Base-by-base conservation (phyloP, 306 rosid genomes). In the Lablab purpureus region DNA sequence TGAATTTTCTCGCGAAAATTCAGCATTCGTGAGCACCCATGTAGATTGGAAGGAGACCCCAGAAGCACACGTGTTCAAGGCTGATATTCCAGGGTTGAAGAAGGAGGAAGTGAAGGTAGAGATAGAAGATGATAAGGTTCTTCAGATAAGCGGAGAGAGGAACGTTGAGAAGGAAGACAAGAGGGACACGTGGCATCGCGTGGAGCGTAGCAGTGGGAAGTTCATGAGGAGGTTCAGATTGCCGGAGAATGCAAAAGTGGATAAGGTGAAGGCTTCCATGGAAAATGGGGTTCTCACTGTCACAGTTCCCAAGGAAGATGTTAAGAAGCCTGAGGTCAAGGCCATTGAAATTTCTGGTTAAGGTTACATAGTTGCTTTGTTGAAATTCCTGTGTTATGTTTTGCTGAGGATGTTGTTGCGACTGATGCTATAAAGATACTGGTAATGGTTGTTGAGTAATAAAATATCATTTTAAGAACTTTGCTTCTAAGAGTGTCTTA, bases 241-340 rank as follows among this genome's bases (percentile, higher is more conserved):
- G 27, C 87, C 87, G 0, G 85, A 80, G 34, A 84, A 85, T 72
- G 85, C 83, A 0, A 85, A 77, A 18, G 11, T 81, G 12, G 71
- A 81, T 12, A 15, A 76, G 27, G 80, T 85, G 13, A 81, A 77
- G 32, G 88, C 88, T 56, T 21, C 85, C 0, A 76, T 85, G 78
- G 88, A 81, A 7, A 81, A 81, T 73, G 88, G 88, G 11, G 83
- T 85, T 73, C 88, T 81, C 4, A 85, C 83, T n/a, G 83, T 85
- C 0, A 85, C 85, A n/a, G 37, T 85, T 30, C 85, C 81, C 1
- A 85, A 85, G n/a, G 51, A 74, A 40, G 78, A 85, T 40, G 5
- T 58, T 5, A 84, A 77, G 66, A 85, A 81, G 71, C 66, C 81
- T 6, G 78, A 85, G 1, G 81, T 81, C 0, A 81, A 81, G 60